Evolutionary conservation across 805 yeast genomes (phyloP).

Genomic region (Candida ovalis): DNA sequence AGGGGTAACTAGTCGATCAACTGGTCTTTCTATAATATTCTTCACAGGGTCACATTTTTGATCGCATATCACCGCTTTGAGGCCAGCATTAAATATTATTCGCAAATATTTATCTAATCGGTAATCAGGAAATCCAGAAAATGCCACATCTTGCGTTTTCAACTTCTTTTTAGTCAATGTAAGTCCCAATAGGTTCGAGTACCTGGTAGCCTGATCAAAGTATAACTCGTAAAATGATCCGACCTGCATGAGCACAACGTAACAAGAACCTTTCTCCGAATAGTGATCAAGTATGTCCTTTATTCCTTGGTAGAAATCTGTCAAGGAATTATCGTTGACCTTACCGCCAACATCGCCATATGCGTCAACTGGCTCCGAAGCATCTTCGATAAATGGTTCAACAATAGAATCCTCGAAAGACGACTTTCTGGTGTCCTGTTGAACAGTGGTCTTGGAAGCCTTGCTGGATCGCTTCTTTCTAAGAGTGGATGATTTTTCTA

Average conservation of each 20-base stretch:
- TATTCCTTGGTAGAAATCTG: conserved; percentile 30
- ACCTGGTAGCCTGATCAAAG: conserved; percentile 78
- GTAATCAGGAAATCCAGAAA: conserved; percentile 87
- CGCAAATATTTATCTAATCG: conserved; percentile 72
- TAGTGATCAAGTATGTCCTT: conserved; percentile 26
- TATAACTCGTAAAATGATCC: conserved; percentile 88
- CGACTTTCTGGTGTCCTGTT: neutral
- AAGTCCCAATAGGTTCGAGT: conserved; percentile 67
- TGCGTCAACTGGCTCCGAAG: conserved; percentile 3
- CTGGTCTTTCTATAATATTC: conserved; percentile 55
- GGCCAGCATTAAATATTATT: conserved; percentile 62
- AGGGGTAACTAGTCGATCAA: conserved; percentile 81
- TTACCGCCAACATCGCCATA: conserved; percentile 18
- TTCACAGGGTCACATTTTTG: conserved; percentile 39
- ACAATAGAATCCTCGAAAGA: neutral
- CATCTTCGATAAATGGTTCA: neutral
- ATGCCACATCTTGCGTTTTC: conserved; percentile 49
- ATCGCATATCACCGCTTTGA: conserved; percentile 80
- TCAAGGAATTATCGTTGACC: conserved; percentile 16
- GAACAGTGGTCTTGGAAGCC: neutral
- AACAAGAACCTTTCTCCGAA: conserved; percentile 20
- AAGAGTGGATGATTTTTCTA: neutral
- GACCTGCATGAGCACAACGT: conserved; percentile 72
- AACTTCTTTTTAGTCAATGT: conserved; percentile 59
- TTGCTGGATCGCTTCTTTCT: neutral